A percentile compares a stretch with the other conserved stretches of the same genome.
Conservation (phyloP, 176 grass and related monocot genomes). For the Carex kokanica region DNA sequence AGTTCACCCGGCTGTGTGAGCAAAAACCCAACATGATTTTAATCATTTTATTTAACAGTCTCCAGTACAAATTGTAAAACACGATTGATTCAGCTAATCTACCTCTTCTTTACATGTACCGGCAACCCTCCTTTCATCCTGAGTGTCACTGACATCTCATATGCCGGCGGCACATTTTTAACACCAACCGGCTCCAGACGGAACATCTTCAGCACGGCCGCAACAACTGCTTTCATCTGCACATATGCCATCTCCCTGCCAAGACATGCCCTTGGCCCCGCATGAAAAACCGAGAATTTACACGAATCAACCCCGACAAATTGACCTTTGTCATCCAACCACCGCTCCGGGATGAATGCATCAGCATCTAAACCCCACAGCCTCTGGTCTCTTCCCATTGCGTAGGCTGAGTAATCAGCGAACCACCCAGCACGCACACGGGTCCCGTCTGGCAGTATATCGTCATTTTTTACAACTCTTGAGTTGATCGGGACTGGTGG, state of each 20-base stretch:
- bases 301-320: conserved; percentile 40
- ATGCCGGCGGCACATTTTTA: conserved; percentile 29
- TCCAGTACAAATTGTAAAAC: not conserved
- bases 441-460: conserved; percentile 68
- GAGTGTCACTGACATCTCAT: conserved; percentile 43
- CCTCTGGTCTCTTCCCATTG: conserved; percentile 55
- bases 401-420: conserved; percentile 54
- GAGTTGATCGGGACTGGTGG: conserved; percentile 75
- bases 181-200: conserved; percentile 22
- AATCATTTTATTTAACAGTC: too few species aligned
- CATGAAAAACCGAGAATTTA: conserved; percentile 40
- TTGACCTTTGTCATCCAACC: conserved; percentile 39
- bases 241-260: conserved; percentile 73
- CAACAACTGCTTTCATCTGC: conserved; percentile 64
- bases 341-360: conserved; percentile 48
- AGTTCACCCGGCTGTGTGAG: too few species aligned
- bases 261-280: conserved; percentile 48
- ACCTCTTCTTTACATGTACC: conserved; percentile 43
- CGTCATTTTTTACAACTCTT: conserved; percentile 30
- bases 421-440: conserved; percentile 60
- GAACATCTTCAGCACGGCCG: conserved; percentile 42
- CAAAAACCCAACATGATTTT: not conserved
- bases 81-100: not conserved
- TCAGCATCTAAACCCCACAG: conserved; percentile 46
- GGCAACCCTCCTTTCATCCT: conserved; percentile 49